phyloP scores from a whole-genome alignment of 2,329 filamentous ascomycete genomes.

The Verticillium albo-atrum region DNA sequence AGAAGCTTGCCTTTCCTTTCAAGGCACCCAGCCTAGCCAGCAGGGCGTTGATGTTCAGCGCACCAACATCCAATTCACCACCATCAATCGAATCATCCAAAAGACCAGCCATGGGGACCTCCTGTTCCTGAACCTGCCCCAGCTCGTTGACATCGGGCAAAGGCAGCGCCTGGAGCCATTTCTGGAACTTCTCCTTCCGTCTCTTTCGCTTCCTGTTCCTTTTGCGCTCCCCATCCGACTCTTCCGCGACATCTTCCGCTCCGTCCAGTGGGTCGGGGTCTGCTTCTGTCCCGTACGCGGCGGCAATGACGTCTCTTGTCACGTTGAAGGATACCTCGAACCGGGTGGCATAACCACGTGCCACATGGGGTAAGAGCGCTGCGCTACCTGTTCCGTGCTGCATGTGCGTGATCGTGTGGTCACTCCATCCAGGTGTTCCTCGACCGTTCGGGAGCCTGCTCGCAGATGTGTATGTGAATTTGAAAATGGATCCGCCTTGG shows the following conservation, averaged over 20 bases:
- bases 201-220: not conserved
- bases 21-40: not conserved
- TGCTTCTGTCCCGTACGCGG: not conserved
- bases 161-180: not conserved
- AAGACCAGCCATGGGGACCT: not conserved
- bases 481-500: not conserved
- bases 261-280: not conserved
- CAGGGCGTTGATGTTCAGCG: not conserved
- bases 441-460: not conserved
- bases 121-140: not conserved
- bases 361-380: not conserved
- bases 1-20: not conserved
- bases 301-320: not conserved
- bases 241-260: not conserved
- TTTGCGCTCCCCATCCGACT: constrained; percentile 1
- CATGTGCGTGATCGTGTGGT: not conserved
- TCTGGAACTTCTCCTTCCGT: not conserved
- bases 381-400: not conserved
- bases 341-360: not conserved
- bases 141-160: not conserved
- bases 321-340: not conserved
- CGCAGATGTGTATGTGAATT: not conserved
- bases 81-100: not conserved
- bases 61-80: not conserved
- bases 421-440: not conserved